These are phyloP conservation scores for Geotrichum restrictum DNA, from an alignment of 1,139 yeast species.

Conservation along the genomic window DNA sequence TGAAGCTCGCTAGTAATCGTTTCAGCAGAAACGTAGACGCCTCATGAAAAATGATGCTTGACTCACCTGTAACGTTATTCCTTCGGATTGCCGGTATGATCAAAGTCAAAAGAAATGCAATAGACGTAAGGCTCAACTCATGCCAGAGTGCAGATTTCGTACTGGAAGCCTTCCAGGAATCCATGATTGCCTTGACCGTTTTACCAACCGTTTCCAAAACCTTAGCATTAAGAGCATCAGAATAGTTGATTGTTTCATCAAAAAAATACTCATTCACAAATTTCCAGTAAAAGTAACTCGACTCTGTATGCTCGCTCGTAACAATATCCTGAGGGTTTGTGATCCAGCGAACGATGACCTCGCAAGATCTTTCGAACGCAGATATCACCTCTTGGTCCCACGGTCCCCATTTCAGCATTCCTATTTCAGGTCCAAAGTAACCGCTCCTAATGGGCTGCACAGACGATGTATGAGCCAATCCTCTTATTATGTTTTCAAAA, in stretches of 20 bases:
- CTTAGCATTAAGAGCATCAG: background rate
- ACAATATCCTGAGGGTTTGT: background rate
- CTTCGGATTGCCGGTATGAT: background rate
- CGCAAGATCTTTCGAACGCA: background rate
- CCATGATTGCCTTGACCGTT: background rate
- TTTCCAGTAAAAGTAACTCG: slow-evolving; percentile 10
- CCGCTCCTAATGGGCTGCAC: background rate
- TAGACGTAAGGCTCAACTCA: slow-evolving; percentile 4
- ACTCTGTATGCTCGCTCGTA: slow-evolving; percentile 11
- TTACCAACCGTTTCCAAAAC: background rate
- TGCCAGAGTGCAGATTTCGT: background rate
- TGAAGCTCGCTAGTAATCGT: slow-evolving; percentile 7
- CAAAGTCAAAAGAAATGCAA: background rate
- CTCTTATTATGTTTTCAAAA: slow-evolving; percentile 7
- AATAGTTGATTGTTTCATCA: background rate
- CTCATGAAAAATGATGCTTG: background rate
- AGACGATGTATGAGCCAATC: background rate
- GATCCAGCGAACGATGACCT: background rate
- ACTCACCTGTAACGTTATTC: background rate
- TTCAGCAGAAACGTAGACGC: slow-evolving; percentile 5
- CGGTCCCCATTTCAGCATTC: slow-evolving; percentile 12
- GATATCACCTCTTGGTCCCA: background rate
- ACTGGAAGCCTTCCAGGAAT: background rate
- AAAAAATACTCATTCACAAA: slow-evolving; percentile 11
- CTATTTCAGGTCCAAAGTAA: slow-evolving; percentile 19